Evolutionary conservation across 345 rosid species (phyloP).

Genomic region (Aquilaria malaccensis): DNA sequence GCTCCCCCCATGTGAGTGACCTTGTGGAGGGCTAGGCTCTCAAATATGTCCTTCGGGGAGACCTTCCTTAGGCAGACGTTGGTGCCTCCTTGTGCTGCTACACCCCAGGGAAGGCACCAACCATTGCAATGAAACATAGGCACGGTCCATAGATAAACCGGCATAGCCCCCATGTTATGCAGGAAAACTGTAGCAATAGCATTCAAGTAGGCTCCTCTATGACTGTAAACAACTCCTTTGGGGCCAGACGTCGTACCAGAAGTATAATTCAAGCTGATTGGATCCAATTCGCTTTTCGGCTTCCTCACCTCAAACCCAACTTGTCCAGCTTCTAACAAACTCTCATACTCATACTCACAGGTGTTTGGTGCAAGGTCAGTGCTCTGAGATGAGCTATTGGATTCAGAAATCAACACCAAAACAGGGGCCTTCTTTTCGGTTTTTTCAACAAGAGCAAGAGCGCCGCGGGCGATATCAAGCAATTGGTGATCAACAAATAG

Average conservation of each 20-base stretch:
- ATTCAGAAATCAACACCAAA: conserved; percentile 41
- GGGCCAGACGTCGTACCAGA: conserved; percentile 88
- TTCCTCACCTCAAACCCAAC: conserved; percentile 31
- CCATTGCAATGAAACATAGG: conserved; percentile 97
- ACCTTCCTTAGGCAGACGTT: conserved; percentile 66
- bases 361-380: not conserved
- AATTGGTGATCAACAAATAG: conserved; percentile 53
- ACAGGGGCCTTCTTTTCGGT: conserved; percentile 26
- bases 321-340: conserved; percentile 36
- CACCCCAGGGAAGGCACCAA: conserved; percentile 85
- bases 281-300: conserved; percentile 70
- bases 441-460: conserved; percentile 41
- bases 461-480: conserved; percentile 41
- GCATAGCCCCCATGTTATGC: conserved; percentile 36
- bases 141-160: conserved; percentile 78
- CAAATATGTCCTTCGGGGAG: conserved; percentile 46
- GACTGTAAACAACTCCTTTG: conserved; percentile 80
- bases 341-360: conserved; percentile 34
- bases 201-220: conserved; percentile 84
- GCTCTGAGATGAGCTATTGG: not conserved
- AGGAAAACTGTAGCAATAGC: conserved; percentile 54
- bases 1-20: conserved; percentile 90
- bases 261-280: conserved; percentile 71
- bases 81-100: conserved; percentile 83
- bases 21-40: conserved; percentile 37